Evolutionary conservation across 495 filamentous ascomycete species (phyloP).

Genomic region (Letharia columbiana): DNA sequence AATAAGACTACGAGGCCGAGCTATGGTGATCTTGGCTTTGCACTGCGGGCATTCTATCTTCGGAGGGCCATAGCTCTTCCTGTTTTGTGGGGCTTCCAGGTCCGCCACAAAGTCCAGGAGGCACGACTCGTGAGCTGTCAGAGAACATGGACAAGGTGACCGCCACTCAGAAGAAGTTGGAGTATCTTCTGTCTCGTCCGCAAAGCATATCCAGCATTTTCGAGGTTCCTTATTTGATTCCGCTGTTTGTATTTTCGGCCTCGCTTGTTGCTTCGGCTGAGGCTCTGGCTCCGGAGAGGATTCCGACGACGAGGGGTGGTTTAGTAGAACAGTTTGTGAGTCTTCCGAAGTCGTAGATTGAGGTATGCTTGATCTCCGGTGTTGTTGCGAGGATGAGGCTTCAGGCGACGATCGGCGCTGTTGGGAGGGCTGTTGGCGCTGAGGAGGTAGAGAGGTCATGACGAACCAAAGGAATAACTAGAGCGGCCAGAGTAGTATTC

Average conservation of each 20-base stretch:
- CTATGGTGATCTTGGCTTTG: slow-evolving; percentile 67
- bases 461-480: background rate
- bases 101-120: slow-evolving; percentile 86
- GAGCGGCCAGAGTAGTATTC: background rate
- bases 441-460: slow-evolving; percentile 23
- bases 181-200: slow-evolving; percentile 69
- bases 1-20: slow-evolving; percentile 59
- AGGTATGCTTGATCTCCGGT: slow-evolving; percentile 22
- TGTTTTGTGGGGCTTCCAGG: slow-evolving; percentile 55
- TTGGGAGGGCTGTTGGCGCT: slow-evolving; percentile 17
- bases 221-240: slow-evolving; percentile 41
- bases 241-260: slow-evolving; percentile 11
- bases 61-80: slow-evolving; percentile 37
- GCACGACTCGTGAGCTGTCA: slow-evolving; percentile 86
- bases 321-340: slow-evolving; percentile 38
- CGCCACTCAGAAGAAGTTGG: slow-evolving; percentile 65
- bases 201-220: slow-evolving; percentile 91
- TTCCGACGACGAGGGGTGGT: slow-evolving; percentile 30
- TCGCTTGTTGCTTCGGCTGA: slow-evolving; percentile 20
- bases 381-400: slow-evolving; percentile 16
- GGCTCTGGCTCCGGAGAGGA: slow-evolving; percentile 20
- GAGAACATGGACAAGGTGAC: slow-evolving; percentile 76
- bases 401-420: slow-evolving; percentile 12
- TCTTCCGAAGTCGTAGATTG: slow-evolving; percentile 32
- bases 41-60: slow-evolving; percentile 81